Percentiles rank a stretch among this genome's conserved stretches.
Evolutionary conservation across 805 yeast species (phyloP).

Genomic region (Saturnispora saitoi): DNA sequence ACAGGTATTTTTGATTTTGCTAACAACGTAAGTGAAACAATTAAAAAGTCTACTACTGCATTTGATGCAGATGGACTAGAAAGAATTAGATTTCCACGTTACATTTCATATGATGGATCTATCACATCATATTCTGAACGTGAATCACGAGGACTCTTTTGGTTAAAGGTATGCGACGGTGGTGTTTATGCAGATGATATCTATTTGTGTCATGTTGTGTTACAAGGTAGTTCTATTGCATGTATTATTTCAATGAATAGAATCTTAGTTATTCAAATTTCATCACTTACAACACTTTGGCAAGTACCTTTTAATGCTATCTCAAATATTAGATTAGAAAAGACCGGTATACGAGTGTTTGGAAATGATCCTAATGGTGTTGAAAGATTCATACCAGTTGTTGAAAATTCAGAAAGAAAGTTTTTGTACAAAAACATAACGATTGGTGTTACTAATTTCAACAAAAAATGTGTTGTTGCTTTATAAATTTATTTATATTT

Average conservation of each 20-base stretch:
- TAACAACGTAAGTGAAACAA: conserved; percentile 87
- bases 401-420: conserved; percentile 53
- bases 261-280: conserved; percentile 59
- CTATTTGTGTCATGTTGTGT: conserved; percentile 77
- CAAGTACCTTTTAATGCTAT: conserved; percentile 54
- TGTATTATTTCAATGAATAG: conserved; percentile 67
- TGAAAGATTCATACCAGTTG: conserved; percentile 61
- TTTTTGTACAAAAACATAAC: conserved; percentile 66
- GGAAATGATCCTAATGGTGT: conserved; percentile 37
- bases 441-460: conserved; percentile 73
- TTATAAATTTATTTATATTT: conserved; percentile 9
- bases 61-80: conserved; percentile 72
- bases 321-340: conserved; percentile 64
- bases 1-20: conserved; percentile 92
- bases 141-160: conserved; percentile 89
- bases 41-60: conserved; percentile 83
- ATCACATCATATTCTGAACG: conserved; percentile 68
- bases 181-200: conserved; percentile 65
- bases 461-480: conserved; percentile 36
- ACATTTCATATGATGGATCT: conserved; percentile 58
- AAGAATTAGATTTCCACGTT: conserved; percentile 77
- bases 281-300: conserved; percentile 62
- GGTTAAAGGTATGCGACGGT: conserved; percentile 79
- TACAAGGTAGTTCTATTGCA: conserved; percentile 73
- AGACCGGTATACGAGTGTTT: conserved; percentile 67